A percentile compares a stretch with the other conserved stretches of the same genome.
Conservation (phyloP, 768 basidiomycete genomes). For the Tylopilus vinaceipallidus region DNA sequence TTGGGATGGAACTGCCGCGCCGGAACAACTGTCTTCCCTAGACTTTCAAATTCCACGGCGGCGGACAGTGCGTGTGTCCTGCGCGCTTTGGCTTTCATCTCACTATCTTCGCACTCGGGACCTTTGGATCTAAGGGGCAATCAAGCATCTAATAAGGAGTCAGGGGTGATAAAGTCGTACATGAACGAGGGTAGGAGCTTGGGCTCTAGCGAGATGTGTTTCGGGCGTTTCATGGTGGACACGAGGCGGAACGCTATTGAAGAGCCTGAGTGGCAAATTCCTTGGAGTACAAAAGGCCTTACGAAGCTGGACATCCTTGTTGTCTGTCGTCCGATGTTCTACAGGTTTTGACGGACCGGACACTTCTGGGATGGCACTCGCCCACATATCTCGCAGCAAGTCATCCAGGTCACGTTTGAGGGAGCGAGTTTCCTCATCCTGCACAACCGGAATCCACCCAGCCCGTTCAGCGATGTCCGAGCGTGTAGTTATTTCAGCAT, state of each 20-base stretch:
- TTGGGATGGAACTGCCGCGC: slow-evolving; percentile 18
- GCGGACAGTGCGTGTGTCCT: slow-evolving; percentile 36
- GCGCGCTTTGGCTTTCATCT: slow-evolving; percentile 42
- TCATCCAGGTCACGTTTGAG: slow-evolving; percentile 24
- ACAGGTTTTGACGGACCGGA: not conserved
- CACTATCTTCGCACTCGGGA: slow-evolving; percentile 50
- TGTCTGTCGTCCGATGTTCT: slow-evolving; percentile 5
- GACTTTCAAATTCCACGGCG: slow-evolving; percentile 37
- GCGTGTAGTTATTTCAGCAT: slow-evolving; percentile 37
- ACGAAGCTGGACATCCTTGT: not conserved
- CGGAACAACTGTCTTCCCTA: slow-evolving; percentile 21
- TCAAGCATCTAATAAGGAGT: not conserved
- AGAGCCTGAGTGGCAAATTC: not conserved
- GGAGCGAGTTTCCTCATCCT: slow-evolving; percentile 7
- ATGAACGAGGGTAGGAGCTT: slow-evolving; percentile 36
- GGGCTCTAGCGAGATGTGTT: slow-evolving; percentile 42
- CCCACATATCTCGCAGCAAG: slow-evolving; percentile 24
- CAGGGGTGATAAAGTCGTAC: slow-evolving; percentile 29
- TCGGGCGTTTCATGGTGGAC: slow-evolving; percentile 34
- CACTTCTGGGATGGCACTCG: slow-evolving; percentile 5
- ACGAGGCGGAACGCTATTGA: slow-evolving; percentile 48
- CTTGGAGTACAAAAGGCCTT: not conserved
- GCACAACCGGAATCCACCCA: not conserved
- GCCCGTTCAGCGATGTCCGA: slow-evolving; percentile 24
- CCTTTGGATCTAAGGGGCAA: slow-evolving; percentile 39